phyloP scores from a whole-genome alignment of 768 basidiomycete species.

The Saitozyma podzolica region DNA sequence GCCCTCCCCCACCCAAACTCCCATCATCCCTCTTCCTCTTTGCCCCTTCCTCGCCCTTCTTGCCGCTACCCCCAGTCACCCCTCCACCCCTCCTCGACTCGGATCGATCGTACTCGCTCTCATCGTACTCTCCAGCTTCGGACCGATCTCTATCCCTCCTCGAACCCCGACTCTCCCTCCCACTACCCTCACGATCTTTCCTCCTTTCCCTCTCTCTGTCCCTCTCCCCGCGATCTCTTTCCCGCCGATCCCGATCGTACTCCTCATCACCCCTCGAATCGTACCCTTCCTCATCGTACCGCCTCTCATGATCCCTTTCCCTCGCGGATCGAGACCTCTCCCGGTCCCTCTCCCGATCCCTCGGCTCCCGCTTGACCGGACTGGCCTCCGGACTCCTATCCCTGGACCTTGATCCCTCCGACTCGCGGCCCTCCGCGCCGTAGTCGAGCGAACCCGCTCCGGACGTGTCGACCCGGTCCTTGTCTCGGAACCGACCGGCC shows the following conservation, averaged over 20 bases:
- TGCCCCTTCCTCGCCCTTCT: conserved; percentile 11
- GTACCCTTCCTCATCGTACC: conserved; percentile 9
- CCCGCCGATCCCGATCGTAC: conserved; percentile 7
- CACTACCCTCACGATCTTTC: conserved; percentile 4
- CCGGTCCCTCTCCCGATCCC: background rate
- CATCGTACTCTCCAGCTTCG: too few species aligned
- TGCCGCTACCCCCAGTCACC: conserved; percentile 7
- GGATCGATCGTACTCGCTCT: too few species aligned
- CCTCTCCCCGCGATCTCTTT: conserved; percentile 14
- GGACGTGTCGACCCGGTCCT: conserved; percentile 37
- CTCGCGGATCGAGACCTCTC: background rate
- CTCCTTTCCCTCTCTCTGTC: conserved; percentile 22
- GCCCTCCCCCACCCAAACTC: conserved; percentile 10
- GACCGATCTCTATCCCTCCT: conserved; percentile 17
- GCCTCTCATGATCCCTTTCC: conserved; percentile 12
- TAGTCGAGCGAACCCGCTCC: conserved; percentile 36
- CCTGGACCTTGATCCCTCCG: conserved; percentile 6
- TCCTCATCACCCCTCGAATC: conserved; percentile 5
- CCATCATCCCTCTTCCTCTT: conserved; percentile 41
- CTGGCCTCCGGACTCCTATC: background rate
- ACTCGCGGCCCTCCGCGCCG: conserved; percentile 18
- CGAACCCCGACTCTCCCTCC: conserved; percentile 13
- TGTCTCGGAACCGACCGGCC: conserved; percentile 47
- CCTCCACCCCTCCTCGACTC: background rate
- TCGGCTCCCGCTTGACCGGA: background rate